Percentiles rank a stretch among this genome's conserved stretches.
phyloP scores from a whole-genome alignment of 345 rosid species.

The Gossypium turneri region DNA sequence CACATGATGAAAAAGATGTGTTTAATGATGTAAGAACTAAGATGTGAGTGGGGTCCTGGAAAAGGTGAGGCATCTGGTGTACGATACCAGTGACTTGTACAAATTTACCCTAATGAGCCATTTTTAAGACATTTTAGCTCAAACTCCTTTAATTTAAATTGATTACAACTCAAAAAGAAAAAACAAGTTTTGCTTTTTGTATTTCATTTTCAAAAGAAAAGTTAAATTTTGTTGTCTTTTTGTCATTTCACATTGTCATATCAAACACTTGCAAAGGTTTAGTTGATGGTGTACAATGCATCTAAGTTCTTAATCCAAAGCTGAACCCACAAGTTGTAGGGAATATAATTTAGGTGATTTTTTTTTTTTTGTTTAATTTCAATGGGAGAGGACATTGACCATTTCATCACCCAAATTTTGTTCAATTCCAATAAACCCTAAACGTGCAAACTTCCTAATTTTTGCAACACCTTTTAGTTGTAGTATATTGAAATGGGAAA shows the following conservation, averaged over 20 bases:
- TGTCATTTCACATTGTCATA: not conserved
- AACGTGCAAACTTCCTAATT: constrained; percentile 1
- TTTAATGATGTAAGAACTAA: no score
- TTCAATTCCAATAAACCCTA: not conserved
- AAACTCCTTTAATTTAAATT: no score
- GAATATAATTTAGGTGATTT: no score
- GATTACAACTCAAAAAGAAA: no score
- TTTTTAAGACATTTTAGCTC: no score
- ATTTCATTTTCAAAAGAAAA: not conserved
- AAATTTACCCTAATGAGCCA: no score
- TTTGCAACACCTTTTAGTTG: not conserved
- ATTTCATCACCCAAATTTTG: not conserved
- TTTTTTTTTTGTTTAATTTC: not conserved
- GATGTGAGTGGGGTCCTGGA: no score
- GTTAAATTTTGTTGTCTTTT: not conserved
- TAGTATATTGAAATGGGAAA: not conserved
- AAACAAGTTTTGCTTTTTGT: not conserved
- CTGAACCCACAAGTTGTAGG: not conserved
- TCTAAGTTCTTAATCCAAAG: not conserved
- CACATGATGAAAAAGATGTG: not conserved
- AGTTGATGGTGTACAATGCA: not conserved
- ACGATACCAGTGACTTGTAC: no score
- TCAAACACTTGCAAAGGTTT: not conserved
- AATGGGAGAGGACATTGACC: not conserved
- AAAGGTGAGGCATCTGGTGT: no score